phyloP scores from a whole-genome alignment of 2,329 filamentous ascomycete genomes.

The Endothia cerciana region DNA sequence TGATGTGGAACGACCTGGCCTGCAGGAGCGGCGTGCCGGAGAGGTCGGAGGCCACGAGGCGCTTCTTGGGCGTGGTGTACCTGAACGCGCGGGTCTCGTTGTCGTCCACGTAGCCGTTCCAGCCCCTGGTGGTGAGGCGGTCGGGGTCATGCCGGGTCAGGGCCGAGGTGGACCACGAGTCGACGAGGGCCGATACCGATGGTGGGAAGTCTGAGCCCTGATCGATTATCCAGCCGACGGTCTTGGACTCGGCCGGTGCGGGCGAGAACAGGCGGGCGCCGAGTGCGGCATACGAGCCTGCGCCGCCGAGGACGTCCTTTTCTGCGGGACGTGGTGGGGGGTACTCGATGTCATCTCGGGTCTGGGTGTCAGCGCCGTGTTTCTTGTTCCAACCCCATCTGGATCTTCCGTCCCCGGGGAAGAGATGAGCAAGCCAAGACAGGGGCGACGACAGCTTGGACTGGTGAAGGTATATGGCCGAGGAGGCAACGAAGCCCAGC shows the following conservation, averaged over 20 bases:
- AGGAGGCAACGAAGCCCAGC: conserved; percentile 17
- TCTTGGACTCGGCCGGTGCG: conserved; percentile 58
- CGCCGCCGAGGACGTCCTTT: conserved; percentile 82
- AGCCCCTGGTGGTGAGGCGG: conserved; percentile 83
- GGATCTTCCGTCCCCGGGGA: background rate
- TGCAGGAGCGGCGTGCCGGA: conserved; percentile 62
- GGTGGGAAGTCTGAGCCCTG: conserved; percentile 84
- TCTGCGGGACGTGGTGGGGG: conserved; percentile 69
- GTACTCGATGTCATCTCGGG: conserved; percentile 84
- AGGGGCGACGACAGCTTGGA: background rate
- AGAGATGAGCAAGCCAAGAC: conserved; percentile 8
- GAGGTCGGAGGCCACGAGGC: conserved; percentile 75
- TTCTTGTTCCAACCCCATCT: conserved; percentile 3
- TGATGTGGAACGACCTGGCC: conserved; percentile 82
- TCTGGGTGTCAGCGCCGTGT: conserved; percentile 32
- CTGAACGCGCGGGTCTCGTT: conserved; percentile 76
- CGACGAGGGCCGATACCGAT: conserved; percentile 64
- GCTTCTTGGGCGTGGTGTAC: conserved; percentile 85
- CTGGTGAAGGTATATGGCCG: conserved; percentile 16
- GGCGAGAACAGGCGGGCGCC: conserved; percentile 89
- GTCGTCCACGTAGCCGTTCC: conserved; percentile 83
- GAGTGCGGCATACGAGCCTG: conserved; percentile 82
- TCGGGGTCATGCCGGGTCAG: conserved; percentile 67
- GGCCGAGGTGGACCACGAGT: conserved; percentile 76
- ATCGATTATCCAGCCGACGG: conserved; percentile 90